Conservation (phyloP, 2,329 filamentous ascomycete species). For the Tolypocladium tundrense region DNA sequence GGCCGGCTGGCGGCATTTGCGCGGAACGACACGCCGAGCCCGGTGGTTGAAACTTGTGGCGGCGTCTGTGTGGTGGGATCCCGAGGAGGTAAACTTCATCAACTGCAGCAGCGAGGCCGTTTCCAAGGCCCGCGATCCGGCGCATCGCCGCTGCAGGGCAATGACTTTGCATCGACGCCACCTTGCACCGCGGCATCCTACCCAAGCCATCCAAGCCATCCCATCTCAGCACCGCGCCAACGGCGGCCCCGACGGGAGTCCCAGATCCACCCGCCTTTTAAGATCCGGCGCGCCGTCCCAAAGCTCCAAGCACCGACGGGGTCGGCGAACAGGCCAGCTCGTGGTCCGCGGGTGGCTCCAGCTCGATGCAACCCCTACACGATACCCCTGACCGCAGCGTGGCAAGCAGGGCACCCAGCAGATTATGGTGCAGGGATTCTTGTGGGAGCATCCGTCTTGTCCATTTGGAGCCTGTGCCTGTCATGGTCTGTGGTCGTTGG, state of each 20-base stretch:
- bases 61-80: background rate
- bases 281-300: constrained; percentile 3
- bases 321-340: background rate
- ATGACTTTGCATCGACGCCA: background rate
- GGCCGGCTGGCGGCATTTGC: background rate
- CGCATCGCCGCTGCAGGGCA: background rate
- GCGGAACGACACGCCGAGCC: background rate
- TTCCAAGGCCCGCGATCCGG: background rate
- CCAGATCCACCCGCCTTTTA: constrained; percentile 5
- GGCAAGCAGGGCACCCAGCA: constrained; percentile 1
- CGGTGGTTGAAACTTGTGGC: background rate
- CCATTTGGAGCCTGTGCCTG: background rate
- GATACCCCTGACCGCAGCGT: background rate
- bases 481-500: background rate
- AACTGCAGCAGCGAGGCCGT: background rate
- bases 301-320: background rate
- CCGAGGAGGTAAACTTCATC: background rate
- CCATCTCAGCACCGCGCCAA: background rate
- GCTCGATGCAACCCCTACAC: background rate
- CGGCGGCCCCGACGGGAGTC: constrained; percentile 1
- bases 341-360: constrained; percentile 1
- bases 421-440: background rate
- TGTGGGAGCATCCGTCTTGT: background rate
- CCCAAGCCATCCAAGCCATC: background rate
- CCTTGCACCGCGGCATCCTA: background rate